These are phyloP conservation scores for Pseudogymnoascus sp. DNA, from an alignment of 2,329 filamentous ascomycete genomes.

Conservation along the genomic window DNA sequence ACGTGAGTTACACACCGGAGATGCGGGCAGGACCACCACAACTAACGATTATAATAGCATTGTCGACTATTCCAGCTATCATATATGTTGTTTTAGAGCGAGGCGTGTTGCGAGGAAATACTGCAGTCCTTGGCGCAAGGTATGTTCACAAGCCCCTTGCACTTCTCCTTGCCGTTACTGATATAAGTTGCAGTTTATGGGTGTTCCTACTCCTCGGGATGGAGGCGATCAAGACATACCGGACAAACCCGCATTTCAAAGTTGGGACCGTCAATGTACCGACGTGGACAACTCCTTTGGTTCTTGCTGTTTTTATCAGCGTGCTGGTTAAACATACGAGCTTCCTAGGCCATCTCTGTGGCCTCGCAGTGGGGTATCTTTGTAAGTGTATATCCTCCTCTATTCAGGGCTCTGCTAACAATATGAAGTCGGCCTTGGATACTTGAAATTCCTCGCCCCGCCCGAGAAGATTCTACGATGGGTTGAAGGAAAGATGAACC, in stretches of 20 bases:
- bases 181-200: slow-evolving; percentile 61
- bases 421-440: slow-evolving; percentile 66
- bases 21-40: slow-evolving; percentile 7
- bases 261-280: slow-evolving; percentile 62
- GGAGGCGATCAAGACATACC: slow-evolving; percentile 80
- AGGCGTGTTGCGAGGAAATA: slow-evolving; percentile 62
- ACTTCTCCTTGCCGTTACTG: slow-evolving; percentile 18
- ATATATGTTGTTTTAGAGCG: slow-evolving; percentile 75
- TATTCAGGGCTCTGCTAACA: slow-evolving; percentile 16
- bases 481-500: slow-evolving; percentile 80
- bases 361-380: slow-evolving; percentile 74
- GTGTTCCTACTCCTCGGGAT: slow-evolving; percentile 79
- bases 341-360: slow-evolving; percentile 78
- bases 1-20: slow-evolving; percentile 50
- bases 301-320: slow-evolving; percentile 64
- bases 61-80: slow-evolving; percentile 74
- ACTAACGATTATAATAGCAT: slow-evolving; percentile 40
- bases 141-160: slow-evolving; percentile 32
- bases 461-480: slow-evolving; percentile 82
- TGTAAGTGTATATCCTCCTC: slow-evolving; percentile 46
- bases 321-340: slow-evolving; percentile 75
- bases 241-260: slow-evolving; percentile 68
- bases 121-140: slow-evolving; percentile 74
- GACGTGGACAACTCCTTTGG: slow-evolving; percentile 84
- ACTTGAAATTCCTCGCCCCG: slow-evolving; percentile 80